Evolutionary conservation across 2,329 filamentous ascomycete species (phyloP).

Genomic region (Colletotrichum theobromicola): DNA sequence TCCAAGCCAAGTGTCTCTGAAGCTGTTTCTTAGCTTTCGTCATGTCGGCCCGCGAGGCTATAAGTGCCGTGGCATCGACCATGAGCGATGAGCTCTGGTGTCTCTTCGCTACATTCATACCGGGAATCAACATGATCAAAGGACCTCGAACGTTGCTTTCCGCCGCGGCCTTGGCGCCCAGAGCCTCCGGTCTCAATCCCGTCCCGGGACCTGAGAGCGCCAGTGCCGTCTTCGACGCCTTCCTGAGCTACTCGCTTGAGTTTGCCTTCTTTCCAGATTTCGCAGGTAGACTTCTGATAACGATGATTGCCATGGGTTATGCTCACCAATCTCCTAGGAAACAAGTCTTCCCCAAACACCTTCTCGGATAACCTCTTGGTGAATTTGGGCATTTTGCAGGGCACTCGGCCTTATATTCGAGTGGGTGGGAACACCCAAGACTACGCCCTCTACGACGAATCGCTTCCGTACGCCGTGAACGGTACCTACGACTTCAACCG

Average conservation of each 20-base stretch:
- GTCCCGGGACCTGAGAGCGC: constrained; percentile 8
- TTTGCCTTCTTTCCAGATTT: constrained; percentile 58
- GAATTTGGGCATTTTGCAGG: constrained; percentile 58
- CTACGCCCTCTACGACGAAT: constrained; percentile 64
- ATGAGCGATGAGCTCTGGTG: constrained; percentile 4
- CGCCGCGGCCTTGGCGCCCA: neutral
- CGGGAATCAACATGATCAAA: neutral
- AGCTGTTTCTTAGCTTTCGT: neutral
- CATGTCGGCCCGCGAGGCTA: neutral
- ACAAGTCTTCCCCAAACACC: constrained; percentile 57
- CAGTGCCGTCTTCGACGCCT: constrained; percentile 36
- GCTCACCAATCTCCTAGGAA: constrained; percentile 39
- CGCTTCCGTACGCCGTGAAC: constrained; percentile 53
- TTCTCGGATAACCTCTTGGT: constrained; percentile 66
- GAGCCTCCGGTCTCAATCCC: neutral
- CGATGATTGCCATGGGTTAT: accelerated
- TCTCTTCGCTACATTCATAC: neutral
- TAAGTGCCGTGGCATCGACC: neutral
- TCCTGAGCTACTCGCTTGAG: constrained; percentile 58
- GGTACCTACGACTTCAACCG: constrained; percentile 55
- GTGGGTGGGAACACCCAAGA: constrained; percentile 74
- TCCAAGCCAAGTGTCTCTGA: neutral
- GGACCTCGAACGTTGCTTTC: neutral
- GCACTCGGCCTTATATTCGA: constrained; percentile 63
- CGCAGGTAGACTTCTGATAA: constrained; percentile 36